These are phyloP conservation scores for Orbilia oligospora DNA, from an alignment of 2,329 filamentous ascomycete genomes.

Conservation along the genomic window DNA sequence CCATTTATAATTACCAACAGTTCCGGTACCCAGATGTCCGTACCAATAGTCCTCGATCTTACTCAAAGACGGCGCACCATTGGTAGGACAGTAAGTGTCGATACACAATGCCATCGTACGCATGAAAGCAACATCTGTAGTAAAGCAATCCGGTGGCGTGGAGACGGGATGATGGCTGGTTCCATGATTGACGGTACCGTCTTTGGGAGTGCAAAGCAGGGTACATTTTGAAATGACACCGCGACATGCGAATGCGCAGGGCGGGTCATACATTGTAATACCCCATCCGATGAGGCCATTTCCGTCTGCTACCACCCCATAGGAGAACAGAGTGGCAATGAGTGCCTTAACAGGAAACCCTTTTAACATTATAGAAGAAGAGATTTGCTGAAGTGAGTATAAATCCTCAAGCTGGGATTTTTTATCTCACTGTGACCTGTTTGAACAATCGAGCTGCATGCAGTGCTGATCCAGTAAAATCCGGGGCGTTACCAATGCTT, in stretches of 20 bases:
- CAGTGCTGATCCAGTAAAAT: conserved; percentile 17
- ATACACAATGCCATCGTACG: conserved; percentile 67
- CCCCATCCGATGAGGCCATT: conserved; percentile 66
- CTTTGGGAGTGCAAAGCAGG: conserved; percentile 65
- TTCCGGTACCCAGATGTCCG: conserved; percentile 65
- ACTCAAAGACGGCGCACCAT: conserved; percentile 60
- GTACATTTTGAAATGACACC: conserved; percentile 63
- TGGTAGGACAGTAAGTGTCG: conserved; percentile 65
- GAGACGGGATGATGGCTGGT: conserved; percentile 62
- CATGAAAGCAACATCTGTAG: conserved; percentile 65
- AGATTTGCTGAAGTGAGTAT: not conserved
- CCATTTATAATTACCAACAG: conserved; percentile 63
- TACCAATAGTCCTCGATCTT: conserved; percentile 65
- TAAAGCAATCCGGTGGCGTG: conserved; percentile 65
- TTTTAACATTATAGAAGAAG: conserved; percentile 1
- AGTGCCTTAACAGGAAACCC: conserved; percentile 6
- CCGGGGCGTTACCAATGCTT: not conserved
- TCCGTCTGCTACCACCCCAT: conserved; percentile 34
- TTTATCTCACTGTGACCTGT: not conserved
- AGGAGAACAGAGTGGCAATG: not conserved
- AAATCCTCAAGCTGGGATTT: not conserved
- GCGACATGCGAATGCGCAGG: conserved; percentile 66
- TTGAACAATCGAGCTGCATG: conserved; percentile 15
- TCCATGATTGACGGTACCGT: conserved; percentile 62
- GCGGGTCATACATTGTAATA: conserved; percentile 66